Percentiles rank a stretch among this genome's conserved stretches.
Evolutionary conservation across 1,139 yeast species (phyloP).

Genomic region (Geotrichum armillariae): DNA sequence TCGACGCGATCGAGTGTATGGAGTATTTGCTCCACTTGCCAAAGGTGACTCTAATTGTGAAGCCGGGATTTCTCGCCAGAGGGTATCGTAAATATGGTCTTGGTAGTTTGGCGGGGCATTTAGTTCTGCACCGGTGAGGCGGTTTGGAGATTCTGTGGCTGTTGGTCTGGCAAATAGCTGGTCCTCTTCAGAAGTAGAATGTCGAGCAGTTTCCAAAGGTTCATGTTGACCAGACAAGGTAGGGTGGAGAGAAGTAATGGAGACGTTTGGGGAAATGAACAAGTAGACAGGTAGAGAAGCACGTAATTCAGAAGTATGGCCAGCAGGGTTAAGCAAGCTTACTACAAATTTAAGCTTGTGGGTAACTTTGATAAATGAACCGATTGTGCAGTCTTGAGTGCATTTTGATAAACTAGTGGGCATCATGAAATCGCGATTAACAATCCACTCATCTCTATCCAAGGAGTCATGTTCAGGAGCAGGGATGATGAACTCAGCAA

Average conservation of each 20-base stretch:
- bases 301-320: constrained; percentile 73
- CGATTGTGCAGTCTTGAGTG: constrained; percentile 77
- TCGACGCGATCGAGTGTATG: constrained; percentile 33
- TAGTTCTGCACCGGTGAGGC: constrained; percentile 7
- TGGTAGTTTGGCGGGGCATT: constrained; percentile 92
- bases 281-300: constrained; percentile 71
- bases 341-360: constrained; percentile 71
- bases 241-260: constrained; percentile 46
- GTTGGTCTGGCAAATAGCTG: constrained; percentile 12
- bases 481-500: constrained; percentile 48
- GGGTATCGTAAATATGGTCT: constrained; percentile 78
- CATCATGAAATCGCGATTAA: constrained; percentile 56
- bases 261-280: constrained; percentile 79
- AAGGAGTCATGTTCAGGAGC: constrained; percentile 42
- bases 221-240: constrained; percentile 37
- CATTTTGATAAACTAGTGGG: constrained; percentile 75
- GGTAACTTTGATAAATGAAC: constrained; percentile 59
- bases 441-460: constrained; percentile 73
- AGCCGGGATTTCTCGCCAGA: constrained; percentile 67
- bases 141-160: constrained; percentile 1
- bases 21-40: constrained; percentile 54
- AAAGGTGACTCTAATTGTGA: constrained; percentile 59
- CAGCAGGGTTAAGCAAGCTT: constrained; percentile 67
- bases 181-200: constrained; percentile 22
- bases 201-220: constrained; percentile 28